These are phyloP conservation scores for Madurella mycetomatis DNA, from an alignment of 2,329 filamentous ascomycete species.

Conservation along the genomic window DNA sequence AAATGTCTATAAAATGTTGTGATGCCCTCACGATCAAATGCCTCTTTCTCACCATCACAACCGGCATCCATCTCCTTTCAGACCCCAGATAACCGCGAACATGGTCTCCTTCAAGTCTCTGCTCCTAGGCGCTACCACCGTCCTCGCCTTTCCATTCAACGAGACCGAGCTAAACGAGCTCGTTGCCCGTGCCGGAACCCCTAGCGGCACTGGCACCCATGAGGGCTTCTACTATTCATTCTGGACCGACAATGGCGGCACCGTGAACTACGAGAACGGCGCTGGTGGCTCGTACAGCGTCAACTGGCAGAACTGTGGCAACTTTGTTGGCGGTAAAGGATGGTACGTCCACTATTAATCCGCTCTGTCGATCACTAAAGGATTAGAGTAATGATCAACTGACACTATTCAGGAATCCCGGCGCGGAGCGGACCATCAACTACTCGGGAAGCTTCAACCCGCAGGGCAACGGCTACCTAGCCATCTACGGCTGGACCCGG, in stretches of 20 bases:
- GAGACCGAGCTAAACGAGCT: conserved; percentile 14
- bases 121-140: conserved; percentile 13
- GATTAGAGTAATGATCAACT: neutral
- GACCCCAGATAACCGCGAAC: neutral
- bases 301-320: conserved; percentile 41
- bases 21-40: neutral
- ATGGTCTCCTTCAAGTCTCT: conserved; percentile 22
- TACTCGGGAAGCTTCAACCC: conserved; percentile 29
- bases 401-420: conserved; percentile 31
- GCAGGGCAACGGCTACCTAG: conserved; percentile 29
- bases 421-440: conserved; percentile 29
- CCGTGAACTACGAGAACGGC: conserved; percentile 40
- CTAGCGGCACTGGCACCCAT: conserved; percentile 32
- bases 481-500: conserved; percentile 33
- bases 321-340: conserved; percentile 56
- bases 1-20: conserved; percentile 5
- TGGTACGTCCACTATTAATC: conserved; percentile 38
- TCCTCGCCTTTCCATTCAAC: conserved; percentile 17
- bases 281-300: conserved; percentile 38
- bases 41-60: conserved; percentile 1
- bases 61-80: neutral
- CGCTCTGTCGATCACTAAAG: neutral
- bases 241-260: conserved; percentile 40
- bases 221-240: conserved; percentile 44
- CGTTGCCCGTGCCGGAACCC: conserved; percentile 21